phyloP scores from a whole-genome alignment of 2,329 filamentous ascomycete species.

The Aspergillus floridensis region DNA sequence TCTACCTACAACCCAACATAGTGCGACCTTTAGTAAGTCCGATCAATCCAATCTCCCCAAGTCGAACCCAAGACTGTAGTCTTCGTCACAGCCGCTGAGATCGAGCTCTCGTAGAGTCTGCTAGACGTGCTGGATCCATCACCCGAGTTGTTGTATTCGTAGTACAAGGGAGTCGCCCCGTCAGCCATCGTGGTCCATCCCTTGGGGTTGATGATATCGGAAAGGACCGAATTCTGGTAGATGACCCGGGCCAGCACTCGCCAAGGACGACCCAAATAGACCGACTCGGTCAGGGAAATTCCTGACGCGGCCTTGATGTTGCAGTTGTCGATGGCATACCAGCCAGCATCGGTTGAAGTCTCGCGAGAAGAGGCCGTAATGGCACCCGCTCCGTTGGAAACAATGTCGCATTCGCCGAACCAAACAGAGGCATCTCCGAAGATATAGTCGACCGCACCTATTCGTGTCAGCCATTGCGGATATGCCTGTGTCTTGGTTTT shows the following conservation, averaged over 20 bases:
- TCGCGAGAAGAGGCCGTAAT: conserved; percentile 35
- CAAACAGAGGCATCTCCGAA: conserved; percentile 34
- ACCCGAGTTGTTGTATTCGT: conserved; percentile 30
- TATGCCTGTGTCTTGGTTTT: not conserved
- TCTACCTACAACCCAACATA: too few species aligned
- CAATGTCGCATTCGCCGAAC: conserved; percentile 33
- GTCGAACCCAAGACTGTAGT: conserved; percentile 25
- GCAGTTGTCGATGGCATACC: conserved; percentile 34
- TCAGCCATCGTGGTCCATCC: conserved; percentile 35
- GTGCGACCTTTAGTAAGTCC: not conserved
- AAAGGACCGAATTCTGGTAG: conserved; percentile 31
- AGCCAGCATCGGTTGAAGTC: conserved; percentile 21
- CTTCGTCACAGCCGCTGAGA: conserved; percentile 26
- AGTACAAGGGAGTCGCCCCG: conserved; percentile 31
- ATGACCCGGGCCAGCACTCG: conserved; percentile 34
- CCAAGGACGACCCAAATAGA: conserved; percentile 37
- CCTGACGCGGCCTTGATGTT: conserved; percentile 23
- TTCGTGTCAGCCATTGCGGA: not conserved
- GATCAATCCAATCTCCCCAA: conserved; percentile 21
- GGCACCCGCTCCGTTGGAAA: conserved; percentile 30
- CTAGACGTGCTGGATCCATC: conserved; percentile 23
- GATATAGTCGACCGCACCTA: conserved; percentile 37
- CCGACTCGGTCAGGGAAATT: conserved; percentile 19
- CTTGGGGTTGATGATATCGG: conserved; percentile 29
- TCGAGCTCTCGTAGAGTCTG: conserved; percentile 22